Evolutionary conservation across 345 rosid species (phyloP), one percentile per base, ranked within the genome.

Genomic region (Populus ilicifolia): DNA sequence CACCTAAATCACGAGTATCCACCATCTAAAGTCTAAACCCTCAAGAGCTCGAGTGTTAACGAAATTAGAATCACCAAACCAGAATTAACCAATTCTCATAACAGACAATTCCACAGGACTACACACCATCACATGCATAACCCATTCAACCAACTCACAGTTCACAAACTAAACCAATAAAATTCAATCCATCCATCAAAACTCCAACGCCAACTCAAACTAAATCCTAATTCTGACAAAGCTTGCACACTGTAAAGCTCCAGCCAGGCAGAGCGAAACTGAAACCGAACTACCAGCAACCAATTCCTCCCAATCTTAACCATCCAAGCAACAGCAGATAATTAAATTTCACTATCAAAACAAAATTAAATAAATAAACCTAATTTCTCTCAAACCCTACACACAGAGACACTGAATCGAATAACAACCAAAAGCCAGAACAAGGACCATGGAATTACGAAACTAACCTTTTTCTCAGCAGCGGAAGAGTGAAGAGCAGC

Each of bases 401-500:
- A n/a, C 64, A 59, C 29, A n/a, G 12, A 9, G 5, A 10, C 29
- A 10, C 64, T 43, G 25, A 59, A 16, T 1, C 25, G 43, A 39
- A 43, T 12, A 14, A 63, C 7, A 23, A 9, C 6, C 67, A 83
- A 79, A 76, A 41, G 8, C 16, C 16, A 25, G 68, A 29, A 14
- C 16, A n/a, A 65, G 56, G 23, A 38, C 13, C 43, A 54, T 2
- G 23, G 12, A 65, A 56, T 16, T 13, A 11, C 38, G 30, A 64
- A 71, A 27, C 61, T 36, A 30, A 91, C 98, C 93, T 88, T 93
- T 85, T 88, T 93, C 74, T 91, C 97, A 5, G 86, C 77, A 5
- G 88, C 83, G 20, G 92, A 72, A 43, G 89, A 69, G 76, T 87
- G 80, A 71, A 75, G 44, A 6, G 89, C 69, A 69, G 92, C 75